These are phyloP conservation scores for Cichorium intybus DNA, from an alignment of 140 eudicot species.

Conservation along the genomic window DNA sequence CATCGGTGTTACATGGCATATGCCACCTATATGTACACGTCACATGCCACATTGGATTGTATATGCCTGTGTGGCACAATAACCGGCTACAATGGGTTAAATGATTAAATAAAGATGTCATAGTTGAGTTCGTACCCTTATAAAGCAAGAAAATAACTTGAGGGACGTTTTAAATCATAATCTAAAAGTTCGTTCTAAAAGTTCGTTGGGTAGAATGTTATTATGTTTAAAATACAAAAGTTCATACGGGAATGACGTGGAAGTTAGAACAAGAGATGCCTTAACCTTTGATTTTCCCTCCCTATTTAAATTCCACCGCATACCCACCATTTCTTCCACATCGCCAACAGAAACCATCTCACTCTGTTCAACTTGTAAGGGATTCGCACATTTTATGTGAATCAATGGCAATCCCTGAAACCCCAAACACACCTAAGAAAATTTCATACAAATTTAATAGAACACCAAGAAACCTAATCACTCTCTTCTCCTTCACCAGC, in stretches of 20 bases:
- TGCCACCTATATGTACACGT: too few relatives aligned
- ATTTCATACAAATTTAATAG: not conserved
- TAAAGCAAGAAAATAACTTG: too few relatives aligned
- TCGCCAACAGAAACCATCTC: not conserved
- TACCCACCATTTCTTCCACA: not conserved
- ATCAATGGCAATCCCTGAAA: slow-evolving; percentile 15
- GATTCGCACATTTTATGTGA: not conserved
- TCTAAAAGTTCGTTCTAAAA: too few relatives aligned
- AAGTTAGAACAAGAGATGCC: not conserved
- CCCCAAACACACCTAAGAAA: not conserved
- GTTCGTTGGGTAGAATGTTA: too few relatives aligned
- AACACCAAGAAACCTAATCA: slow-evolving; percentile 5
- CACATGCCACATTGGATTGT: too few relatives aligned
- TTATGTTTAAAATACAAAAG: not conserved
- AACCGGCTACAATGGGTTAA: too few relatives aligned
- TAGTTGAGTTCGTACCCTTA: too few relatives aligned
- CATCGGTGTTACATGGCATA: too few relatives aligned
- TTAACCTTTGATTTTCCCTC: not conserved
- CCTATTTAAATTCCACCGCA: slow-evolving; percentile 16
- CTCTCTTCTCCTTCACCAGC: slow-evolving; percentile 10
- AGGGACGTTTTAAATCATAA: too few relatives aligned
- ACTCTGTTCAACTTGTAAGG: not conserved
- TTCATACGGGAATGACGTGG: not conserved
- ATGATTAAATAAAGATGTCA: too few relatives aligned
- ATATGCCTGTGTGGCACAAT: too few relatives aligned